Percentiles rank a stretch among this genome's conserved stretches.
These are phyloP conservation scores for Echium plantagineum DNA, from an alignment of 257 asterid species.

Conservation along the genomic window DNA sequence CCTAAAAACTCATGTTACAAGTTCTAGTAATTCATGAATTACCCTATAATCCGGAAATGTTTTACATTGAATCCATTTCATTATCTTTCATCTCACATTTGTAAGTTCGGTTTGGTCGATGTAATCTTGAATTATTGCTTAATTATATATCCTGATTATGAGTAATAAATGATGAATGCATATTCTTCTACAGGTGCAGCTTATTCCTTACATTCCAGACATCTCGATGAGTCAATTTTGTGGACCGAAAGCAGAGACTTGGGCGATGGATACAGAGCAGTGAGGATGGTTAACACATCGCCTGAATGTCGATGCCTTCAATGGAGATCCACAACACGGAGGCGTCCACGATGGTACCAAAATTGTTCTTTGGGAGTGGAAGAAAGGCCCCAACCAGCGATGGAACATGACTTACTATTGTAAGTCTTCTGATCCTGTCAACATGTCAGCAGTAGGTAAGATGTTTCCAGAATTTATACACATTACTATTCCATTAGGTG, in stretches of 20 bases:
- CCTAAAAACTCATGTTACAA: too few relatives aligned
- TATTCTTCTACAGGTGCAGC: slow-evolving; percentile 21
- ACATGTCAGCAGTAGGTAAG: too few relatives aligned
- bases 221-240: slow-evolving; percentile 65
- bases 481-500: too few relatives aligned
- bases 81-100: too few relatives aligned
- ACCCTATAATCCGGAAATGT: too few relatives aligned
- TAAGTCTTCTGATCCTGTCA: slow-evolving; percentile 23
- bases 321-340: slow-evolving; percentile 77
- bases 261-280: slow-evolving; percentile 60
- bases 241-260: slow-evolving; percentile 86
- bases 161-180: neutral
- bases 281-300: slow-evolving; percentile 81
- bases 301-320: slow-evolving; percentile 66
- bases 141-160: too few relatives aligned
- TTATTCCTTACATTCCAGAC: slow-evolving; percentile 42
- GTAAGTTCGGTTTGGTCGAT: too few relatives aligned
- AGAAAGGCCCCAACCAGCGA: slow-evolving; percentile 78
- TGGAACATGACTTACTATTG: slow-evolving; percentile 78
- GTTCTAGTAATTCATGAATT: too few relatives aligned
- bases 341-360: slow-evolving; percentile 77
- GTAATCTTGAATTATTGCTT: too few relatives aligned
- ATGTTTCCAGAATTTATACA: too few relatives aligned
- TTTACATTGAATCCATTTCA: too few relatives aligned
- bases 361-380: slow-evolving; percentile 93